Evolutionary conservation across 2,329 filamentous ascomycete genomes (phyloP).

Genomic region (Calonectria hawksworthii): DNA sequence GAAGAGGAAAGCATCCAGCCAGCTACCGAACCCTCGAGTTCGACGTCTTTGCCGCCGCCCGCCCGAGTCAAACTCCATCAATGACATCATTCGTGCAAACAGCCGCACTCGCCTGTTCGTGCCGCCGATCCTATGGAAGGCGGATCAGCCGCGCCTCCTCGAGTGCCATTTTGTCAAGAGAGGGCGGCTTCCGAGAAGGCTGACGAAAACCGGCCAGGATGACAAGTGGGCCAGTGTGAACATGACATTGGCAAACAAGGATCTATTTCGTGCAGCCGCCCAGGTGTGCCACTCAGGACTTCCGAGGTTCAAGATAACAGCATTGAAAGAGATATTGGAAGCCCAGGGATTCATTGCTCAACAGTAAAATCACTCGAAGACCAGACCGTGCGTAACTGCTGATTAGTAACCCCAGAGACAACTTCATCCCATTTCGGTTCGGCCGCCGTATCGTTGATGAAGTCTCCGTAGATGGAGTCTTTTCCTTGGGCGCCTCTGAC

Average conservation of each 20-base stretch:
- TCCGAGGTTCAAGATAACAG: not conserved
- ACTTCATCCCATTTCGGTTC: not conserved
- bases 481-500: not conserved
- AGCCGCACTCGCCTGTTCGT: not conserved
- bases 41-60: not conserved
- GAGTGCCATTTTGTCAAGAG: not conserved
- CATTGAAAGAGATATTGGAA: not conserved
- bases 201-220: not conserved
- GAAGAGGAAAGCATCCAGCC: not conserved
- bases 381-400: not conserved
- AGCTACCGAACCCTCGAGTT: not conserved
- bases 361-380: not conserved
- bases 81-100: not conserved
- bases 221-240: not conserved
- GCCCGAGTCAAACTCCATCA: not conserved
- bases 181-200: not conserved
- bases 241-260: not conserved
- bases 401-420: not conserved
- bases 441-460: not conserved
- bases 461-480: not conserved
- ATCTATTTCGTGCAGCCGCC: not conserved
- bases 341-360: not conserved
- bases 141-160: not conserved
- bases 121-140: not conserved
- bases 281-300: not conserved